Base-by-base conservation (phyloP, 2,329 filamentous ascomycete genomes). In the Dendryphion nanum region DNA sequence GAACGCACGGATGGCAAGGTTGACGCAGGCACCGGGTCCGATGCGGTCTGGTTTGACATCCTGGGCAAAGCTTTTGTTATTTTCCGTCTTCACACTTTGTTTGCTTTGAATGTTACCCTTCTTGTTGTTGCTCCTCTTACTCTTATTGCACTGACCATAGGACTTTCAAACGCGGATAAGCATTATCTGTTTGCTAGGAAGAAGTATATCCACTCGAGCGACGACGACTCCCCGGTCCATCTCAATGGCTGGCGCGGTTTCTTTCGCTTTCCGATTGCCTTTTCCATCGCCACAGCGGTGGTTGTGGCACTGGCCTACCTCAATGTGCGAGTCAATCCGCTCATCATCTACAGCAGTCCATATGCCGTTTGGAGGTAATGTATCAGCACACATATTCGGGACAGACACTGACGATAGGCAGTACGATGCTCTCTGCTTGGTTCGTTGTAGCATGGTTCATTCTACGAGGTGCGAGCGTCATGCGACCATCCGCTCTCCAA, bases 31-130 rank as follows among this genome's bases (percentile, higher is more conserved):
- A 73, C 70, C 23, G 81, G 82, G 4, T 81, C 77, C 13, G 73
- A 79, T 42, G 87, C 83, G 19, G 89, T 97, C 12, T 98, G 90
- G 89, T 97, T 97, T 58, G 93, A 97, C 59, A 68, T 97, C 6
- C 91, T 95, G 48, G 93, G 91, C 30, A 78, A 75, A 38, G 75
- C 75, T 2, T 89, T 96, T 63, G 86, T 85, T 13, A 75, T 95
- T 2, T 86, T 96, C 58, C 77, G 78, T 32, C 74, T 96, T 26
- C 80, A 86, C 46, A 89, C 87, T 6, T 76, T 97, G 40, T 97
- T 97, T 66, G 89, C 89, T 3, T 81, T 93, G 68, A 90, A 89
- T 4, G 77, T 97, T 18, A 86, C 86, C 1, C 68, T 97, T 10
- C 79, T 97, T 15, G 83, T 95, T 15, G 83, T 83, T 15, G 82